Evolutionary conservation across 1,139 yeast genomes (phyloP).

Genomic region (Debaryomyces robertsiae): DNA sequence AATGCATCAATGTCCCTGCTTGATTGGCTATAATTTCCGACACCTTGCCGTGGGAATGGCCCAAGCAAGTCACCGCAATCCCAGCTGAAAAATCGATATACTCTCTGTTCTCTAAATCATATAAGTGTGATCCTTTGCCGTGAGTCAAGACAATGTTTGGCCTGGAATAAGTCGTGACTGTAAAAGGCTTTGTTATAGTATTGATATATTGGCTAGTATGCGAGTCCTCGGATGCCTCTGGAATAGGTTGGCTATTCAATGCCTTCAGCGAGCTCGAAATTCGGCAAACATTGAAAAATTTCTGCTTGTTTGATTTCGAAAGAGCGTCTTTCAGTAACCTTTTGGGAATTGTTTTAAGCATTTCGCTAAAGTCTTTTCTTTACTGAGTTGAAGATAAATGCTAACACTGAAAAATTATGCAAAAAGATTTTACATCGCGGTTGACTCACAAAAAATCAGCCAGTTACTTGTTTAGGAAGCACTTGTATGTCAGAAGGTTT

Average conservation of each 20-base stretch:
- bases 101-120: conserved; percentile 75
- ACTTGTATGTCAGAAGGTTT: too few species aligned
- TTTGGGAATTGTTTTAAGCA: conserved; percentile 16
- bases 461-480: conserved; percentile 29
- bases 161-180: conserved; percentile 82
- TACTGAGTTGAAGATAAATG: background rate
- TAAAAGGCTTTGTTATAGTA: conserved; percentile 51
- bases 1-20: conserved; percentile 71
- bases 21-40: conserved; percentile 73
- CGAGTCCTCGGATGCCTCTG: conserved; percentile 23
- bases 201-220: conserved; percentile 37
- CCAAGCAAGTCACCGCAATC: conserved; percentile 93
- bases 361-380: conserved; percentile 1
- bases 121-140: conserved; percentile 73
- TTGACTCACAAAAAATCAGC: conserved; percentile 28
- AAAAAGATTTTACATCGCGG: conserved; percentile 39
- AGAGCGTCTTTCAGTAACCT: conserved; percentile 1
- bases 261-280: conserved; percentile 6
- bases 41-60: conserved; percentile 78
- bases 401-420: conserved; percentile 1
- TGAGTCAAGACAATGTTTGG: conserved; percentile 71
- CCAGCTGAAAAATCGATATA: conserved; percentile 94
- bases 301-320: background rate
- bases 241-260: conserved; percentile 11
- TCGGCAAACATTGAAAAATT: conserved; percentile 3